Conservation (phyloP, 805 yeast species). For the Grigorovia transvaalensis region DNA sequence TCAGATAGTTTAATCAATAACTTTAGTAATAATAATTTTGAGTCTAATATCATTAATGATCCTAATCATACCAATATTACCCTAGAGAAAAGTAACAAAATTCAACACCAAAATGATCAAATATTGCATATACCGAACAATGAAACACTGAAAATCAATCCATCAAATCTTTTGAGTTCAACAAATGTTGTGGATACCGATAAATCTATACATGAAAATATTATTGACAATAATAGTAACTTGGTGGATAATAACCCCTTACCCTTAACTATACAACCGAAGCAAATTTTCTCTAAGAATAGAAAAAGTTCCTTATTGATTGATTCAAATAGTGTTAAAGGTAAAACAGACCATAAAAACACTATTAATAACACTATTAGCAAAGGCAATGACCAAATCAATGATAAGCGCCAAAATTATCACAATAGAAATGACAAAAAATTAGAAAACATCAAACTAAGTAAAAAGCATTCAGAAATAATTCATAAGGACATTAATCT, state of each 20-base stretch:
- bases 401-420: too few relatives aligned
- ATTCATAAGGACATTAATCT: too few relatives aligned
- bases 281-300: conserved; percentile 24
- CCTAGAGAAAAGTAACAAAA: too few relatives aligned
- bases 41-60: too few relatives aligned
- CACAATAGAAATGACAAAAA: too few relatives aligned
- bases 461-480: too few relatives aligned
- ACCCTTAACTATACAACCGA: conserved; percentile 21
- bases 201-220: background rate
- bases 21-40: too few relatives aligned
- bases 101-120: background rate
- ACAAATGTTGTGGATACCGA: background rate
- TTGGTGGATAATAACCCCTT: conserved; percentile 22
- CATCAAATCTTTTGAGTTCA: background rate
- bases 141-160: background rate
- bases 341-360: background rate
- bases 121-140: background rate
- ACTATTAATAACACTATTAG: background rate
- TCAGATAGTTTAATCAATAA: background rate
- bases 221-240: background rate
- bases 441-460: too few relatives aligned
- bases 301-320: conserved; percentile 30
- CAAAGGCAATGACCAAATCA: background rate
- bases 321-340: conserved; percentile 6
- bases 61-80: background rate